A percentile compares a stretch with the other conserved stretches of the same genome.
phyloP scores from a whole-genome alignment of 73 alveolate genomes.

The Paramecium tetraurelia region DNA sequence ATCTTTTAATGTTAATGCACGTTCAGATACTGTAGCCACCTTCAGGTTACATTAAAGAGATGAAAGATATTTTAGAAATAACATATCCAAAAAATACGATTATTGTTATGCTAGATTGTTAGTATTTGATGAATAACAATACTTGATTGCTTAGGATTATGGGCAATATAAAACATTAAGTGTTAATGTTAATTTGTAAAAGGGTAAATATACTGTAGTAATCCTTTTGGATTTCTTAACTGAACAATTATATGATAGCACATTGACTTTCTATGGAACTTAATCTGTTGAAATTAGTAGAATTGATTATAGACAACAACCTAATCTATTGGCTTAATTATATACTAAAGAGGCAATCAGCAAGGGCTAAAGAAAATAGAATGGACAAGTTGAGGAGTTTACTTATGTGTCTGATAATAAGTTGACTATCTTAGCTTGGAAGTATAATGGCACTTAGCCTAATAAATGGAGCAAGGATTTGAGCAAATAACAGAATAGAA shows the following conservation, averaged over 20 bases:
- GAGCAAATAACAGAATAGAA: not conserved
- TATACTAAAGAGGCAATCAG: not conserved
- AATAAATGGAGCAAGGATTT: not conserved
- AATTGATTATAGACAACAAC: not conserved
- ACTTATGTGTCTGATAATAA: not conserved
- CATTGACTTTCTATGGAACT: not conserved
- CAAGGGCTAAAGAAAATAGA: not conserved
- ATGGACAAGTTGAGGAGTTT: not conserved
- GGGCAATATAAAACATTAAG: not conserved
- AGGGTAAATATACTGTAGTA: not conserved
- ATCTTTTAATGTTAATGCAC: not conserved
- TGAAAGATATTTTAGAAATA: slow-evolving; percentile 40
- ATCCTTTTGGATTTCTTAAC: not conserved
- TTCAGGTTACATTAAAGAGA: not conserved
- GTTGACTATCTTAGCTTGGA: not conserved
- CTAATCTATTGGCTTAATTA: slow-evolving; percentile 16
- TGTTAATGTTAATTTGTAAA: not conserved
- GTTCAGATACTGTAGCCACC: not conserved
- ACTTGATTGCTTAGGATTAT: not conserved
- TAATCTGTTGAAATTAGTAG: not conserved
- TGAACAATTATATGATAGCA: not conserved
- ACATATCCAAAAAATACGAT: not conserved
- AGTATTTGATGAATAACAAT: not conserved
- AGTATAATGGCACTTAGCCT: not conserved
- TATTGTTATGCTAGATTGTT: not conserved